Conservation (phyloP, 768 basidiomycete genomes). For the Hygrophorus pudorinus region DNA sequence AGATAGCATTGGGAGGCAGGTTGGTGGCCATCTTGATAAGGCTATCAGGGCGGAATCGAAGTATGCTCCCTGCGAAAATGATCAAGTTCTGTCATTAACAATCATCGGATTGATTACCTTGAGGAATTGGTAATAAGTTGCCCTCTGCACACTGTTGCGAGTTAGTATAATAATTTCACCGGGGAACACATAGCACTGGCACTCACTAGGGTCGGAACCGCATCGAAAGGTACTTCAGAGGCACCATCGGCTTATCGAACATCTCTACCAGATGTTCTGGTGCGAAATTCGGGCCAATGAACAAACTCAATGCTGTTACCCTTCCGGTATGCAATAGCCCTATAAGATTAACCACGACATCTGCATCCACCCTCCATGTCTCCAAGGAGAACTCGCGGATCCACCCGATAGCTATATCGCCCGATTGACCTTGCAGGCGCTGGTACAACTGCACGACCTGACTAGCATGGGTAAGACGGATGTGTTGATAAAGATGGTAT, state of each 20-base stretch:
- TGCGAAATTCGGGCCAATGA: conserved; percentile 70
- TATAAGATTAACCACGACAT: conserved; percentile 64
- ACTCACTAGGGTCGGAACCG: conserved; percentile 80
- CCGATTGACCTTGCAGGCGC: conserved; percentile 30
- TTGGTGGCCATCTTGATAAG: conserved; percentile 56
- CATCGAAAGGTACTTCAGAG: conserved; percentile 46
- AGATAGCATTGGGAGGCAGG: conserved; percentile 4
- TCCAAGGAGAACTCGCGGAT: conserved; percentile 43
- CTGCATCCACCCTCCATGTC: conserved; percentile 66
- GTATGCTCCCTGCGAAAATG: conserved; percentile 52
- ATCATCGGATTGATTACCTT: conserved; percentile 30
- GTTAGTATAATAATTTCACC: not conserved
- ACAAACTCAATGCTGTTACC: conserved; percentile 42
- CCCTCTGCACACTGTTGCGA: conserved; percentile 47
- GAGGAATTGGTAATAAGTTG: conserved; percentile 76
- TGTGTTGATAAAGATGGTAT: conserved; percentile 45
- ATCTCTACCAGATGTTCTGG: conserved; percentile 79
- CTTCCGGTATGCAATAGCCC: conserved; percentile 41
- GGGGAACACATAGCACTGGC: not conserved
- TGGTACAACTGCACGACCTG: conserved; percentile 50
- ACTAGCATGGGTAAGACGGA: conserved; percentile 38
- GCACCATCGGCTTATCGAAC: conserved; percentile 32
- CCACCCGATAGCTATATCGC: conserved; percentile 22
- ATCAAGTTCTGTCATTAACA: conserved; percentile 1
- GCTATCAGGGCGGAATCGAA: conserved; percentile 64